Base-by-base conservation (phyloP, 768 basidiomycete species). In the Rhodotorula sphaerocarpa region DNA sequence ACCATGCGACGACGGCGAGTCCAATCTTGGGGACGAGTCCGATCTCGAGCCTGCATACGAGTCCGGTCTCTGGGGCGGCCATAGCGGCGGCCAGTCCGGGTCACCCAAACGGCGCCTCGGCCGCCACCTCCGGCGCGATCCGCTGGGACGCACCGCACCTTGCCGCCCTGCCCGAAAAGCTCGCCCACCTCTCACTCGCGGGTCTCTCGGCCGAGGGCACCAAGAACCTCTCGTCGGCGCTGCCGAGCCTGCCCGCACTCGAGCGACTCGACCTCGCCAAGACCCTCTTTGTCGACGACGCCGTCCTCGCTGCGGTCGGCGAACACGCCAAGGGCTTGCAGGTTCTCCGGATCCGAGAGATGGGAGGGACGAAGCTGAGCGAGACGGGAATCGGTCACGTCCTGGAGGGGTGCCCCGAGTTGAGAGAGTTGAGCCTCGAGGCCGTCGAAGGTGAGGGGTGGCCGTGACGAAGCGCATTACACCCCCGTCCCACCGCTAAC, bases 281-380 rank as follows among this genome's bases (percentile, higher is more conserved):
- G 27, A 67, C 66, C 27, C 23, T 63, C 27, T 67, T 67, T 14
- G 55, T 67, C 46, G 66, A 67, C 31, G 66, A 67, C 25, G 23
- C 20, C n/a, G 25, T 67, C 2, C 46, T 63, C 30, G 44, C 20
- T 2, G 42, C 41, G 18, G 36, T 67, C 30, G 42, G 47, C 15
- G n/a, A 48, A 36, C 46, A 31, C 5, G 31, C 50, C n/a, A 53
- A 30, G 41, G 58, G n/a, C n/a, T 31, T 67, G 11, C 46, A n/a
- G 39, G 31, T 30, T 27, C n/a, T 67, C 28, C 30, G 5, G 34
- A 34, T 67, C 15, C 30, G 42, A n/a, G 66, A 67, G 14, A 67
- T 67, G 66, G 41, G 42, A 7, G 66, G 66, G 7, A 67, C 66
- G 0, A 67, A 67, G 52, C 18, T 67, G 33, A 63, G 57, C 39